phyloP scores from a whole-genome alignment of 176 grass and related monocot genomes.

The Poa annua region DNA sequence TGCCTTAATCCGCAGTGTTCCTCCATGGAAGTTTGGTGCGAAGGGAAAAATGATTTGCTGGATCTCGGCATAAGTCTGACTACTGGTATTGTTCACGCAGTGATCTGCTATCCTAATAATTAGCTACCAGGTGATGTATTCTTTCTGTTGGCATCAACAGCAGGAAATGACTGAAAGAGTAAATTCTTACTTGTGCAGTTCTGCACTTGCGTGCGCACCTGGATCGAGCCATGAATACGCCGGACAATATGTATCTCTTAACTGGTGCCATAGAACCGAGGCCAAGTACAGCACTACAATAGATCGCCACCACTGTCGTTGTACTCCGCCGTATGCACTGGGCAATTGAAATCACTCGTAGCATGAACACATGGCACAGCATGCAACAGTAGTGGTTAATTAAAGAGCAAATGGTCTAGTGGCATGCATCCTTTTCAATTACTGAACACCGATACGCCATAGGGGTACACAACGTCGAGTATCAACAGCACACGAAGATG shows the following conservation, averaged over 20 bases:
- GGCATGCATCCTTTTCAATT: background rate
- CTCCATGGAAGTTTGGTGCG: background rate
- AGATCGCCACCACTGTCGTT: background rate
- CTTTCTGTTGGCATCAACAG: background rate
- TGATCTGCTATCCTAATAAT: background rate
- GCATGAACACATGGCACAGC: background rate
- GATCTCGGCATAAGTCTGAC: no score
- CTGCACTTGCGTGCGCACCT: background rate
- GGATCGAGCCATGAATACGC: background rate
- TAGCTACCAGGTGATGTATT: no score
- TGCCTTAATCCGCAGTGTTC: background rate
- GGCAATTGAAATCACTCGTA: background rate
- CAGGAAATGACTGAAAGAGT: background rate
- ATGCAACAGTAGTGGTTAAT: background rate
- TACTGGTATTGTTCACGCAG: background rate
- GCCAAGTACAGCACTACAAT: background rate
- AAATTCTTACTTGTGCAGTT: background rate
- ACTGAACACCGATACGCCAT: conserved; percentile 43
- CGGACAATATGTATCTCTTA: no score
- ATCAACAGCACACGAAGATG: conserved; percentile 31
- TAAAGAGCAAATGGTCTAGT: background rate
- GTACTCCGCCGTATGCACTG: background rate
- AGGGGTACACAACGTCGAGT: conserved; percentile 43
- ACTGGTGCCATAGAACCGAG: background rate
- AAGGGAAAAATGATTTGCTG: background rate